phyloP scores from a whole-genome alignment of 2,329 filamentous ascomycete species.

The Apiospora kogelbergensis region DNA sequence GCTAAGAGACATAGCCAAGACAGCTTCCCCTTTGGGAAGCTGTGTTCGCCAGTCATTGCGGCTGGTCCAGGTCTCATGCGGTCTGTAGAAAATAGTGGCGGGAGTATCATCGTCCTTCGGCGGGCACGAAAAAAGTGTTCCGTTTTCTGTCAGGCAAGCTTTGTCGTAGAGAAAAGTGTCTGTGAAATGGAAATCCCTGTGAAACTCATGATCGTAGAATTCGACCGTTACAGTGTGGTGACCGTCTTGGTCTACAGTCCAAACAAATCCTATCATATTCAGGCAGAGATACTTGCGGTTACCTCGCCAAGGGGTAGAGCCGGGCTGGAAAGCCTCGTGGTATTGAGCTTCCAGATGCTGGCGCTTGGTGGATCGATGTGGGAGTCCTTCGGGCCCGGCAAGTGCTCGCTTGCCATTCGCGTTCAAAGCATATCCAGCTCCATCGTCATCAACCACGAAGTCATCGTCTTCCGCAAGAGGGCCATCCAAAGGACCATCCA shows the following conservation, averaged over 20 bases:
- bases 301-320: constrained; percentile 93
- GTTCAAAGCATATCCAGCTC: constrained; percentile 77
- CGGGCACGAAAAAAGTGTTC: constrained; percentile 81
- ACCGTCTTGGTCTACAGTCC: constrained; percentile 94
- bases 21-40: constrained; percentile 82
- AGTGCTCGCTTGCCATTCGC: constrained; percentile 49
- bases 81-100: constrained; percentile 90
- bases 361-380: constrained; percentile 48
- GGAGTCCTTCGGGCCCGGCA: constrained; percentile 52
- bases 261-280: constrained; percentile 91
- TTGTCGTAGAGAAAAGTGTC: constrained; percentile 96
- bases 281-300: constrained; percentile 91
- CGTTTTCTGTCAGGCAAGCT: constrained; percentile 84
- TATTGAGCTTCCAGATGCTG: constrained; percentile 60
- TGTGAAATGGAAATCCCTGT: constrained; percentile 95
- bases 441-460: constrained; percentile 94
- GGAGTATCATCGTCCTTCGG: constrained; percentile 64
- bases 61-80: constrained; percentile 95
- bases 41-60: constrained; percentile 87
- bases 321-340: constrained; percentile 88
- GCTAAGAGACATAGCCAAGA: constrained; percentile 86
- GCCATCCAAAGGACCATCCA: constrained; percentile 57
- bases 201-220: constrained; percentile 91
- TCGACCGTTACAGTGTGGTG: constrained; percentile 94
- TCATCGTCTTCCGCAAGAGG: constrained; percentile 63